A percentile compares a stretch with the other conserved stretches of the same genome.
Evolutionary conservation across 2,329 filamentous ascomycete species (phyloP).

Genomic region (Sphaerulina musiva): DNA sequence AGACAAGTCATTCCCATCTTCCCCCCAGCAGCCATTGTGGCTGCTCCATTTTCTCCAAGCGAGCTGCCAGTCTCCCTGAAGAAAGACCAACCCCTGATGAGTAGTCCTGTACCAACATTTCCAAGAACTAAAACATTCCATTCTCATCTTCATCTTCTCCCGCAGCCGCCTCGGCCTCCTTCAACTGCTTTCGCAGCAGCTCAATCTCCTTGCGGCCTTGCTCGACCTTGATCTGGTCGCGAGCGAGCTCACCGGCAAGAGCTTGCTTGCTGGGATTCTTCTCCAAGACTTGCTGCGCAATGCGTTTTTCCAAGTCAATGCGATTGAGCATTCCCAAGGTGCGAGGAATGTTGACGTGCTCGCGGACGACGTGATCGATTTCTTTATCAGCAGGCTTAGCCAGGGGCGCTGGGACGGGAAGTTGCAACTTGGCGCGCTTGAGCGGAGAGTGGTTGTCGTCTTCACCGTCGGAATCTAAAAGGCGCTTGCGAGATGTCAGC

Average conservation of each 20-base stretch:
- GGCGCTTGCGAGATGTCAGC: background rate
- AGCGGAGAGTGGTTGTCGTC: too few relatives aligned
- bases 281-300: background rate
- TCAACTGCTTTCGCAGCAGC: background rate
- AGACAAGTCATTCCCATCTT: background rate
- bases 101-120: too few relatives aligned
- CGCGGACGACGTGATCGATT: background rate
- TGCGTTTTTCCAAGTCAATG: background rate
- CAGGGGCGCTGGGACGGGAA: background rate
- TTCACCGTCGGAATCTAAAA: too few relatives aligned
- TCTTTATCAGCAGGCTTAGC: background rate
- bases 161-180: background rate
- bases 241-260: background rate
- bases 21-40: too few relatives aligned
- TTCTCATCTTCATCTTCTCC: background rate
- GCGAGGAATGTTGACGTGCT: background rate
- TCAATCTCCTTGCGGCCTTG: background rate
- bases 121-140: background rate
- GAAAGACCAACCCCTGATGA: too few relatives aligned
- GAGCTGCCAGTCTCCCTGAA: too few relatives aligned
- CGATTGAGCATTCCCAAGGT: background rate
- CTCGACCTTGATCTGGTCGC: background rate
- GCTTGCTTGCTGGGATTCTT: background rate
- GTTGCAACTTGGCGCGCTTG: too few relatives aligned
- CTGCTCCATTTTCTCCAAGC: too few relatives aligned